Base-by-base conservation (phyloP, 2,329 filamentous ascomycete genomes). In the Botrytis byssoidea region DNA sequence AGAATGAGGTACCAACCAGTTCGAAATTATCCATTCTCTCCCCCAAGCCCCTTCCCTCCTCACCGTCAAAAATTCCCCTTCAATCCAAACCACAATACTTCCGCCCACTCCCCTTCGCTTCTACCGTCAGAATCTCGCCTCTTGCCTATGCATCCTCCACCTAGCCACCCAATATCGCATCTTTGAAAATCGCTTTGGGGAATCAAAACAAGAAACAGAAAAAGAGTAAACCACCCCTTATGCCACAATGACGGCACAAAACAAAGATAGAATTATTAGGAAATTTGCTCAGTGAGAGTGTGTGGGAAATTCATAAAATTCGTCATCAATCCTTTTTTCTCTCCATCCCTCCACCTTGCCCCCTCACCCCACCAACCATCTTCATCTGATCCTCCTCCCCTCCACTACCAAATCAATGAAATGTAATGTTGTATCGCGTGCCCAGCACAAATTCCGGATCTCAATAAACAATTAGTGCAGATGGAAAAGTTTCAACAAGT, bases 231-330 rank as follows among this genome's bases (percentile, higher is more conserved):
- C 46, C 25, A 68, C 65, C 35, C 25, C 48, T 68, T 44, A 32
- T 51, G 48, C 46, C 65, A 32, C 25, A 55, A 29, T 32, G 20
- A 42, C 9, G 40, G 68, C 29, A 70, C 29, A 48, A 70, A 57
- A n/a, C 51, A 57, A 57, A 57, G 8, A 29, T 7, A 57, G 32
- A 46, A 46, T 44, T 44, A 70, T 63, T 59, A 70, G 55, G 55
- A 44, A 48, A 70, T n/a, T 59, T 55, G 37, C 48, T 68, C 65
- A 10, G 25, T 55, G 9, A 40, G 65, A 68, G 46, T 20, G n/a
- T 42, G 46, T 57, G 29, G 35, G 10, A 57, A 71, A 71, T 40
- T 70, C 69, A 64, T 71, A 64, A 71, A 71, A 64, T 71, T 66
- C 59, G 44, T 71, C 61, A 64, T 71, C 59, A 29, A 72, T 72